phyloP scores from a whole-genome alignment of 768 basidiomycete species.

The Agrocybe praecox region DNA sequence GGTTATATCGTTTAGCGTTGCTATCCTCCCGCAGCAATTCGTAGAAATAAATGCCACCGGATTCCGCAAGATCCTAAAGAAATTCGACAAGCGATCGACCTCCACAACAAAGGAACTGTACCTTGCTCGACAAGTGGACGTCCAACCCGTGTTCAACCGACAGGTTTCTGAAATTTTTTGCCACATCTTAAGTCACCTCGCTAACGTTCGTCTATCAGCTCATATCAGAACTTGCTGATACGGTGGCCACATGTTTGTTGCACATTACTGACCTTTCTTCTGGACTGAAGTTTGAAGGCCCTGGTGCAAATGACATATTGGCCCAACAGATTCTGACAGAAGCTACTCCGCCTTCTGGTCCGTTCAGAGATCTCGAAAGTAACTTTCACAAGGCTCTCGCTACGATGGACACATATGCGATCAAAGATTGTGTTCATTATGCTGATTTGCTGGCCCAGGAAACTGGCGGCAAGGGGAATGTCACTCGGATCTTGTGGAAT shows the following conservation, averaged over 20 bases:
- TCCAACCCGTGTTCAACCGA: slow-evolving; percentile 98
- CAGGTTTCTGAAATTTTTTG: slow-evolving; percentile 52
- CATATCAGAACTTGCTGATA: slow-evolving; percentile 93
- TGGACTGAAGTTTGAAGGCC: slow-evolving; percentile 77
- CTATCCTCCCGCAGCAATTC: slow-evolving; percentile 68
- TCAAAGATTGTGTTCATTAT: slow-evolving; percentile 71
- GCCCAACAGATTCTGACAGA: slow-evolving; percentile 73
- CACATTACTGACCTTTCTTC: slow-evolving; percentile 78
- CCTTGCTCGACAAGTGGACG: slow-evolving; percentile 93
- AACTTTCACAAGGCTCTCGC: slow-evolving; percentile 81
- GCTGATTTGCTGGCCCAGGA: slow-evolving; percentile 69
- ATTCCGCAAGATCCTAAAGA: slow-evolving; percentile 96
- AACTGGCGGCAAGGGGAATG: slow-evolving; percentile 61
- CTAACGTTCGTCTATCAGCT: slow-evolving; percentile 50
- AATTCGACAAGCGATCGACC: slow-evolving; percentile 96
- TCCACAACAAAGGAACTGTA: slow-evolving; percentile 97
- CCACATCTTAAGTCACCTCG: not conserved
- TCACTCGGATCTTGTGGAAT: slow-evolving; percentile 95
- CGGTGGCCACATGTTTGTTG: slow-evolving; percentile 80
- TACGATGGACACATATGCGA: slow-evolving; percentile 55
- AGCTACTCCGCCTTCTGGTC: slow-evolving; percentile 61
- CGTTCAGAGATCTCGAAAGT: slow-evolving; percentile 87
- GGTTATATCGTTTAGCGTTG: not conserved
- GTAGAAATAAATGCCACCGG: slow-evolving; percentile 97
- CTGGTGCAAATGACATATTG: slow-evolving; percentile 75